A percentile compares a stretch with the other conserved stretches of the same genome.
Evolutionary conservation across 257 asterid species (phyloP).

Genomic region (Salvia miltiorrhiza): DNA sequence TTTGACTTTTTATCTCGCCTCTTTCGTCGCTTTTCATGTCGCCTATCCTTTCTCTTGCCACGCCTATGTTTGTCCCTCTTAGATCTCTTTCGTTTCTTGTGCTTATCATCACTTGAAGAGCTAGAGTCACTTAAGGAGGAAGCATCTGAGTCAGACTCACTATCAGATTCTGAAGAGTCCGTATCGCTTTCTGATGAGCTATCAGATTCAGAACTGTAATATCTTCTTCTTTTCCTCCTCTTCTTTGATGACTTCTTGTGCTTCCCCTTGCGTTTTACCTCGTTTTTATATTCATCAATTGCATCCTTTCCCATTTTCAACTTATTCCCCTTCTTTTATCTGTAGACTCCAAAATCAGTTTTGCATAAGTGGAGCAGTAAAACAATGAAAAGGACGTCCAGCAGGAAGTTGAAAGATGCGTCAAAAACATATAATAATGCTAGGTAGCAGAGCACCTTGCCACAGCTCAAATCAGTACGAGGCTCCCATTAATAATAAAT

Average conservation of each 20-base stretch:
- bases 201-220: conserved; percentile 83
- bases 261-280: conserved; percentile 58
- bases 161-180: conserved; percentile 84
- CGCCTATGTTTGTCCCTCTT: conserved; percentile 70
- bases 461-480: background rate
- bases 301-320: conserved; percentile 40
- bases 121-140: conserved; percentile 79
- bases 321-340: conserved; percentile 44
- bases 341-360: conserved; percentile 25
- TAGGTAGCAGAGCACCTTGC: background rate
- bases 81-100: conserved; percentile 84
- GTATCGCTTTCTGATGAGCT: conserved; percentile 65
- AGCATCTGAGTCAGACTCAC: conserved; percentile 58
- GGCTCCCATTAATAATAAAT: background rate
- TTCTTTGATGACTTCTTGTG: conserved; percentile 74
- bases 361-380: background rate
- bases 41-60: conserved; percentile 62
- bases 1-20: conserved; percentile 76
- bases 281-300: conserved; percentile 38
- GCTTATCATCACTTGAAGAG: conserved; percentile 74
- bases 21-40: conserved; percentile 75
- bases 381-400: background rate
- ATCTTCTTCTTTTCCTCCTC: conserved; percentile 72
- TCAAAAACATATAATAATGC: background rate
- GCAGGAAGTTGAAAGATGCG: conserved; percentile 1